These are phyloP conservation scores for Mastigamoeba balamuthi DNA, from an alignment of 78 protist genomes.

Conservation along the genomic window DNA sequence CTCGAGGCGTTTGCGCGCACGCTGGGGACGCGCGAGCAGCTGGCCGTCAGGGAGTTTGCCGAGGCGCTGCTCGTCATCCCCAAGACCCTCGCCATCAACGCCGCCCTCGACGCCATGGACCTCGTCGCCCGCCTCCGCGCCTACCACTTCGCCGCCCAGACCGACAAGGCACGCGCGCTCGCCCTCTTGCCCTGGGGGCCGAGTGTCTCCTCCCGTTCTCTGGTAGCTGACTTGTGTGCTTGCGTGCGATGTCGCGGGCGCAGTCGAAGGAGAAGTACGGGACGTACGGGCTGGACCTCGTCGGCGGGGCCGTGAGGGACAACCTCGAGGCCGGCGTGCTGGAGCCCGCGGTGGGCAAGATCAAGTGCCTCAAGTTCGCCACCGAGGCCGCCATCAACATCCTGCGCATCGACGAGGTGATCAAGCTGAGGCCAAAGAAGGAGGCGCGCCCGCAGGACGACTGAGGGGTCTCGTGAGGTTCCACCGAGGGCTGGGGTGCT, in stretches of 20 bases:
- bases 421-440: slow-evolving; percentile 64
- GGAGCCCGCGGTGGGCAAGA: slow-evolving; percentile 95
- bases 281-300: slow-evolving; percentile 73
- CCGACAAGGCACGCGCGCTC: slow-evolving; percentile 31
- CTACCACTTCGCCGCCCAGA: slow-evolving; percentile 83
- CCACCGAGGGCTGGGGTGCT: too few relatives aligned
- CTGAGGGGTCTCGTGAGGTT: too few relatives aligned
- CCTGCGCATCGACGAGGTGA: slow-evolving; percentile 91
- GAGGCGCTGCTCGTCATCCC: slow-evolving; percentile 96
- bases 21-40: slow-evolving; percentile 87
- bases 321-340: slow-evolving; percentile 92
- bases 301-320: slow-evolving; percentile 63
- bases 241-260: too few relatives aligned
- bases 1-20: slow-evolving; percentile 88
- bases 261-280: background rate
- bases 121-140: slow-evolving; percentile 92
- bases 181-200: too few relatives aligned
- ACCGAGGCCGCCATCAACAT: slow-evolving; percentile 98
- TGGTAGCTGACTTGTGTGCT: too few relatives aligned
- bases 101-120: slow-evolving; percentile 97
- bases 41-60: slow-evolving; percentile 97
- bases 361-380: slow-evolving; percentile 91
- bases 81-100: slow-evolving; percentile 90
- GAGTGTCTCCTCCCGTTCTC: too few relatives aligned
- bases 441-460: background rate